Evolutionary conservation across 1,284 basidiomycete genomes (phyloP).

Genomic region (Dichomitus squalens): DNA sequence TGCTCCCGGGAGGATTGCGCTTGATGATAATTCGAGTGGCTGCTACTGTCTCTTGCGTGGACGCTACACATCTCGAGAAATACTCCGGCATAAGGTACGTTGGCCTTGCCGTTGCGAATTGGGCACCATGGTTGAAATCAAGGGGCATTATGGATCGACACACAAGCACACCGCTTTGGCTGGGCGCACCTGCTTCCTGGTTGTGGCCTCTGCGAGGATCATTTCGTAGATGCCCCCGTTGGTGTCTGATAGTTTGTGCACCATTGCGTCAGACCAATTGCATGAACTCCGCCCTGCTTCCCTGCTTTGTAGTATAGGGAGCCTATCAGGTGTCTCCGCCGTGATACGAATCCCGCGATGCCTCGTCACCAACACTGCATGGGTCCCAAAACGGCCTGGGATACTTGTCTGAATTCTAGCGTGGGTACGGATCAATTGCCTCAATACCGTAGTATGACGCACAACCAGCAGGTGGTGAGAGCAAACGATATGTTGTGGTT

Average conservation of each 20-base stretch:
- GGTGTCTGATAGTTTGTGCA: conserved; percentile 1
- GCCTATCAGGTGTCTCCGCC: too few species aligned
- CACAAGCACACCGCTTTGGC: background rate
- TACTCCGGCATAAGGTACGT: background rate
- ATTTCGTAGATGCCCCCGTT: too few species aligned
- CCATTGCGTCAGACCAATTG: conserved; percentile 8
- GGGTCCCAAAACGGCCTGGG: too few species aligned
- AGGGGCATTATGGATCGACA: background rate
- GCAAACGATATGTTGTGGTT: conserved; percentile 12
- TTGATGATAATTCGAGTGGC: background rate
- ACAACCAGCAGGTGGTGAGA: too few species aligned
- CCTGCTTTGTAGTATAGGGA: background rate
- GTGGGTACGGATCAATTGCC: too few species aligned
- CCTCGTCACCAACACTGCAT: too few species aligned
- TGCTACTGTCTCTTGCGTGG: background rate
- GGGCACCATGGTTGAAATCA: background rate
- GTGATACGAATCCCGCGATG: background rate
- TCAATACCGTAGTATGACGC: too few species aligned
- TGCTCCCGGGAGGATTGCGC: too few species aligned
- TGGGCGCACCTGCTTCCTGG: background rate
- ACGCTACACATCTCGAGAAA: background rate
- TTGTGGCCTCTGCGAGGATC: too few species aligned
- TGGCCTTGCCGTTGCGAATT: background rate
- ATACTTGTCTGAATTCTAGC: too few species aligned
- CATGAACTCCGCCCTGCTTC: conserved; percentile 3